A percentile compares a stretch with the other conserved stretches of the same genome.
phyloP scores from a whole-genome alignment of 257 asterid species.

The Solanum habrochaites region DNA sequence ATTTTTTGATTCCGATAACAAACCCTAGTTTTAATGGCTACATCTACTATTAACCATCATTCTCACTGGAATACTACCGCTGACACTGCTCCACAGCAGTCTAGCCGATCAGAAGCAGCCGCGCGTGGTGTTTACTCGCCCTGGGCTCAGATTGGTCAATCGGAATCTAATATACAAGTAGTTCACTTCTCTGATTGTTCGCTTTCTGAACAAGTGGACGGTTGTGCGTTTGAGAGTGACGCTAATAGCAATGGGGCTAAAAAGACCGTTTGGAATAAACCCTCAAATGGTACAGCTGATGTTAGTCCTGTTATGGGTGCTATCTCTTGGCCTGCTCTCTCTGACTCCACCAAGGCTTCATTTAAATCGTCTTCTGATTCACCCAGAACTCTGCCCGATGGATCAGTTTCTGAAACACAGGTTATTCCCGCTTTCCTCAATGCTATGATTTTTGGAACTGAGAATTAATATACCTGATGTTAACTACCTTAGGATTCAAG shows the following conservation, averaged over 20 bases:
- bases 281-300: conserved; percentile 28
- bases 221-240: not conserved
- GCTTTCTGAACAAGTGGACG: not conserved
- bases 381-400: conserved; percentile 25
- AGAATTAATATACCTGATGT: not conserved
- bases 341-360: conserved; percentile 60
- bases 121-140: not conserved
- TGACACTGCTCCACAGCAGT: not conserved
- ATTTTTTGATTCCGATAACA: not conserved
- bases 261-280: conserved; percentile 60
- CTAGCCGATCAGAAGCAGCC: not conserved
- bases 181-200: not conserved
- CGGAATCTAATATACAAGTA: not conserved
- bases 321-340: conserved; percentile 70
- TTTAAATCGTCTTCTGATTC: conserved; percentile 36
- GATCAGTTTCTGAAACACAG: conserved; percentile 31
- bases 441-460: not conserved
- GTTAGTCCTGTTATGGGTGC: conserved; percentile 63
- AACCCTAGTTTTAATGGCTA: not conserved
- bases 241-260: conserved; percentile 16
- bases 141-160: not conserved
- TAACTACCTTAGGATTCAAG: not conserved
- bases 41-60: not conserved
- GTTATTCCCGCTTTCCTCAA: conserved; percentile 7
- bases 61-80: not conserved